Evolutionary conservation across 805 yeast species (phyloP).

Genomic region (Sugiyamaella smithiae): DNA sequence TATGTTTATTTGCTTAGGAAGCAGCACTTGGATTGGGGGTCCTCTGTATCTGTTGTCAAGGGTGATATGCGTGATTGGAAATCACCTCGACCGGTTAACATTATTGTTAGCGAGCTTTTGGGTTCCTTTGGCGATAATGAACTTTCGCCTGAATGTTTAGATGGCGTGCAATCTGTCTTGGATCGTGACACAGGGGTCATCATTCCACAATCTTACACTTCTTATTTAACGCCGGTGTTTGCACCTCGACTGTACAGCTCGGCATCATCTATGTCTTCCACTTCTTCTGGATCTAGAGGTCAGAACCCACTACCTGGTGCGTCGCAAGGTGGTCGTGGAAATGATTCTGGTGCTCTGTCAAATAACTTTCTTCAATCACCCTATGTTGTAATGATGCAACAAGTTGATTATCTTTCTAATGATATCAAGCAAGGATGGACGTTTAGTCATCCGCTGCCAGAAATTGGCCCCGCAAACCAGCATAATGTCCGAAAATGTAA

Average conservation of each 20-base stretch:
- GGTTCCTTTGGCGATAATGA: slow-evolving; percentile 96
- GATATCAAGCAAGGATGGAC: slow-evolving; percentile 57
- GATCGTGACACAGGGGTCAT: slow-evolving; percentile 48
- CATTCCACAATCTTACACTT: slow-evolving; percentile 60
- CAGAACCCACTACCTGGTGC: slow-evolving; percentile 7
- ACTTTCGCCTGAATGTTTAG: slow-evolving; percentile 76
- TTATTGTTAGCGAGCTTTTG: slow-evolving; percentile 75
- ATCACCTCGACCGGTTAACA: slow-evolving; percentile 36
- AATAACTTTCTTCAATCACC: slow-evolving; percentile 34
- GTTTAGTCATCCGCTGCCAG: slow-evolving; percentile 50
- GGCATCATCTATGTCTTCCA: slow-evolving; percentile 17
- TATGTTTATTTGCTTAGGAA: slow-evolving; percentile 46
- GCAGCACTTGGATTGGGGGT: slow-evolving; percentile 52
- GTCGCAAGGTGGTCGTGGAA: not conserved
- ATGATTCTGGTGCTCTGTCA: not conserved
- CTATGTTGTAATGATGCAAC: slow-evolving; percentile 43
- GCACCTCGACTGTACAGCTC: slow-evolving; percentile 49
- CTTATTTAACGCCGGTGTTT: slow-evolving; percentile 64
- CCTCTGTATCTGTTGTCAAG: slow-evolving; percentile 47
- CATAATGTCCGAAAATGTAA: slow-evolving; percentile 29
- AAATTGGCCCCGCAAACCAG: slow-evolving; percentile 16
- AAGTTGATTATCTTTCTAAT: slow-evolving; percentile 43
- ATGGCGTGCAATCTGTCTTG: slow-evolving; percentile 40
- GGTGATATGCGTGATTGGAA: slow-evolving; percentile 60
- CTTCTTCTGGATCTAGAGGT: slow-evolving; percentile 4